Conservation (phyloP, 2,329 filamentous ascomycete species). For the Xylariales sp. region DNA sequence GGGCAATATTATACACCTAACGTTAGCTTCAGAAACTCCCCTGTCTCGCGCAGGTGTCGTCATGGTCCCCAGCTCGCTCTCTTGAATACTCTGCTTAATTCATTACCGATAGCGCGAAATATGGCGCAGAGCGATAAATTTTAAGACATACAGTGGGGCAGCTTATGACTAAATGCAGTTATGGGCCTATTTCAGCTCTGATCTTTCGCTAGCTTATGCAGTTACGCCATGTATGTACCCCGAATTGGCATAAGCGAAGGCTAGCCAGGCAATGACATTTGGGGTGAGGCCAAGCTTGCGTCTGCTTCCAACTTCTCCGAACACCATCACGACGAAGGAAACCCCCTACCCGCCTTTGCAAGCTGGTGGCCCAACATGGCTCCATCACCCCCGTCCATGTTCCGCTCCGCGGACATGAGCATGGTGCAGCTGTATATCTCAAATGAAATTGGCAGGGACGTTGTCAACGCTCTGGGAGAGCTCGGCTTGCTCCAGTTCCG, state of each 20-base stretch:
- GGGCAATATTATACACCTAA: too few relatives aligned
- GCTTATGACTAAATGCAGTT: too few relatives aligned
- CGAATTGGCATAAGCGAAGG: not conserved
- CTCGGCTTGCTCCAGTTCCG: conserved; percentile 94
- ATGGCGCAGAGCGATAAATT: too few relatives aligned
- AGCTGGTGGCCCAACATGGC: conserved; percentile 53
- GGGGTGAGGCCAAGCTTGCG: conserved; percentile 1
- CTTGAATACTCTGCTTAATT: too few relatives aligned
- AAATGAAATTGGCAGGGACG: conserved; percentile 97
- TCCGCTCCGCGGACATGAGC: conserved; percentile 99
- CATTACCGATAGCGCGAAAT: too few relatives aligned
- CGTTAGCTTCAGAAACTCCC: too few relatives aligned
- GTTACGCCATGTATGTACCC: not conserved
- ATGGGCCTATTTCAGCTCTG: too few relatives aligned
- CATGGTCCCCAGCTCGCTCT: too few relatives aligned
- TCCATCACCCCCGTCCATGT: conserved; percentile 81
- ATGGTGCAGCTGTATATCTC: conserved; percentile 99
- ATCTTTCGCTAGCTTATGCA: not conserved
- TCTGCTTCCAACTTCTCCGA: conserved; percentile 1
- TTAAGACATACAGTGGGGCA: too few relatives aligned
- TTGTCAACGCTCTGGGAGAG: conserved; percentile 93
- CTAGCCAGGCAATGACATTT: conserved; percentile 5
- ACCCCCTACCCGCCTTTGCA: conserved; percentile 1
- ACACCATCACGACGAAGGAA: not conserved
- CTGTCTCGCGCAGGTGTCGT: too few relatives aligned